These are phyloP conservation scores for Eucalyptus melliodora DNA, from an alignment of 345 rosid genomes.

Conservation along the genomic window DNA sequence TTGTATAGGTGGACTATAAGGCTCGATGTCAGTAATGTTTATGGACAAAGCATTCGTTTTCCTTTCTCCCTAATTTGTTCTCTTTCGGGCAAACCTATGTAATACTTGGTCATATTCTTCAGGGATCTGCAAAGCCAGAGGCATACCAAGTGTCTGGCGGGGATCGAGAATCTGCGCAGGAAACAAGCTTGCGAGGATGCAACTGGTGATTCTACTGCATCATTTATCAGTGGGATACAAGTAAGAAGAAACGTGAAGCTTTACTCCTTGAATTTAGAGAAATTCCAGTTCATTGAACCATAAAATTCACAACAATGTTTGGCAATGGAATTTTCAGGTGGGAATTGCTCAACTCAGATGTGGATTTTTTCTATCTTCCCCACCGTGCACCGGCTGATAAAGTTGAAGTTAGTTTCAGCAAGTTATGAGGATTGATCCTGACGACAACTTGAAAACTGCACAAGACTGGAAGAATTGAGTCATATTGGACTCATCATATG, in stretches of 20 bases:
- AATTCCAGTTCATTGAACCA: not conserved
- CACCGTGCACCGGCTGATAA: conserved; percentile 12
- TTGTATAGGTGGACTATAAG: conserved; percentile 18
- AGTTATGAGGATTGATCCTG: not conserved
- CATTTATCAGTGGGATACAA: conserved; percentile 29
- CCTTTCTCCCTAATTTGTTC: not conserved
- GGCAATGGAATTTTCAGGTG: conserved; percentile 2
- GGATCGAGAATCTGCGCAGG: conserved; percentile 21
- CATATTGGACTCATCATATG: not conserved
- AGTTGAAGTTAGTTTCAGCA: not conserved
- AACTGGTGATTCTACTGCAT: conserved; percentile 20
- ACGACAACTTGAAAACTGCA: not conserved
- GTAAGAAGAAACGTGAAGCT: not conserved
- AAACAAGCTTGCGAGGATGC: conserved; percentile 26
- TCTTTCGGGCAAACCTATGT: not conserved
- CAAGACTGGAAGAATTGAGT: not conserved
- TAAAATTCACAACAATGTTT: not conserved
- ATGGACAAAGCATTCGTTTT: not conserved
- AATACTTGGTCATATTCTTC: not conserved
- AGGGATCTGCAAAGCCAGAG: conserved; percentile 13
- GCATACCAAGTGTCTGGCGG: conserved; percentile 19
- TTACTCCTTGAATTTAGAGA: not conserved
- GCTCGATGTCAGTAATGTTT: not conserved
- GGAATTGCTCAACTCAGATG: conserved; percentile 21
- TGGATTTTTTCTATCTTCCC: conserved; percentile 2